Conservation (phyloP, 306 rosid species). For the Begonia loranthoides region DNA sequence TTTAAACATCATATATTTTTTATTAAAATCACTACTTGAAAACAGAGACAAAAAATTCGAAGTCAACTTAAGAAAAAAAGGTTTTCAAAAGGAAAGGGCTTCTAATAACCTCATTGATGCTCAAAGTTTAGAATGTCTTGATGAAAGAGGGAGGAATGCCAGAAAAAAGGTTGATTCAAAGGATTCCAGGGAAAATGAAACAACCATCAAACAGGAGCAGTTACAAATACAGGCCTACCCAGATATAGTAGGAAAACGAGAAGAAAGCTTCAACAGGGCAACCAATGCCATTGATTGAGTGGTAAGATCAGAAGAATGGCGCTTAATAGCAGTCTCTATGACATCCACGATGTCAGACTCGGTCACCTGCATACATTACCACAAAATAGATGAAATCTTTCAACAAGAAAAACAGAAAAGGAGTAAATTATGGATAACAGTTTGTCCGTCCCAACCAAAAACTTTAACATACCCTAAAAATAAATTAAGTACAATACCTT, state of each 20-base stretch:
- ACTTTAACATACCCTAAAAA: too few relatives aligned
- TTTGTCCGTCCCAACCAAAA: too few relatives aligned
- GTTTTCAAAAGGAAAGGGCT: too few relatives aligned
- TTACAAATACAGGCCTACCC: constrained; percentile 39
- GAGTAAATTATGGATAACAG: too few relatives aligned
- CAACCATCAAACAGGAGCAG: constrained; percentile 7
- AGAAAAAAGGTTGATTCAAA: constrained; percentile 2
- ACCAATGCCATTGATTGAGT: constrained; percentile 87
- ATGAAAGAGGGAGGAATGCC: background rate
- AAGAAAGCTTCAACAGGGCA: constrained; percentile 83
- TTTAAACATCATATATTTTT: too few relatives aligned
- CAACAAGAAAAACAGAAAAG: too few relatives aligned
- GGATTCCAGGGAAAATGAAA: constrained; percentile 2
- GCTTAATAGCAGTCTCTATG: constrained; percentile 58
- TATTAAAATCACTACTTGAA: too few relatives aligned
- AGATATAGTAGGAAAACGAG: constrained; percentile 92
- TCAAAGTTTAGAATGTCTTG: background rate
- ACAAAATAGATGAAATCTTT: too few relatives aligned
- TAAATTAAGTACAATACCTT: too few relatives aligned
- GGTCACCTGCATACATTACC: constrained; percentile 43
- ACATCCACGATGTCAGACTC: constrained; percentile 83
- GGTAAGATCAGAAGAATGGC: constrained; percentile 58
- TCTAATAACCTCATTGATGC: background rate
- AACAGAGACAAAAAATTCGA: too few relatives aligned
- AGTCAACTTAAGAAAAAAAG: too few relatives aligned